These are phyloP conservation scores for Wickerhamiella sorbophila DNA, from an alignment of 805 yeast species.

Conservation along the genomic window DNA sequence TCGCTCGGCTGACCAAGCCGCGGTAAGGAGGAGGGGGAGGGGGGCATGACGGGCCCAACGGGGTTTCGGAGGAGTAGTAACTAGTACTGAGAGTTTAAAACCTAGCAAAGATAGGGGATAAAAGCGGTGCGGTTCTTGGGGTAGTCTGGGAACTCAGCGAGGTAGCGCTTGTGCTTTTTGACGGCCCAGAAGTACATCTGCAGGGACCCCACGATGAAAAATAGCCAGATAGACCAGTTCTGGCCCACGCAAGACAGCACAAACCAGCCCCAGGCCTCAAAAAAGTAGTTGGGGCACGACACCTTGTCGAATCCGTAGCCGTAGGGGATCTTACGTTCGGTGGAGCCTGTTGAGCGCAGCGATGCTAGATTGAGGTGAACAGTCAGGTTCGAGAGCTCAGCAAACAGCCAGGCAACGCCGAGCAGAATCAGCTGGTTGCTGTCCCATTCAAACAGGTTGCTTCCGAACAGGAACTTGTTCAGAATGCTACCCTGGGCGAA, in stretches of 20 bases:
- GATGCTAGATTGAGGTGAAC: slow-evolving; percentile 51
- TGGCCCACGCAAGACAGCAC: slow-evolving; percentile 55
- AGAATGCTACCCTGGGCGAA: slow-evolving; percentile 13
- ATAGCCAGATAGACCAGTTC: slow-evolving; percentile 63
- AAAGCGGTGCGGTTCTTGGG: slow-evolving; percentile 66
- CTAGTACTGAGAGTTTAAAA: too few relatives aligned
- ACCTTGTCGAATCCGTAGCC: slow-evolving; percentile 75
- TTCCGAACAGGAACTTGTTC: slow-evolving; percentile 18
- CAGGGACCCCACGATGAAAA: slow-evolving; percentile 50
- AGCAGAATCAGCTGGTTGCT: slow-evolving; percentile 11
- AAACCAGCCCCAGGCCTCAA: slow-evolving; percentile 70
- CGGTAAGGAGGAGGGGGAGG: too few relatives aligned
- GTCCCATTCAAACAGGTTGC: slow-evolving; percentile 7
- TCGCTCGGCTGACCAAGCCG: too few relatives aligned
- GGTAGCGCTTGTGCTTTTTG: slow-evolving; percentile 61
- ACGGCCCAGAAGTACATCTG: slow-evolving; percentile 92
- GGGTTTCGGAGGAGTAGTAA: too few relatives aligned
- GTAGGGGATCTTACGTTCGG: slow-evolving; percentile 53
- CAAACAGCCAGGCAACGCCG: slow-evolving; percentile 26
- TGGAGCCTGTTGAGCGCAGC: slow-evolving; percentile 42
- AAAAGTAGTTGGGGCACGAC: slow-evolving; percentile 90
- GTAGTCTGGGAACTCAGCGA: slow-evolving; percentile 61
- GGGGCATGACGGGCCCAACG: too few relatives aligned
- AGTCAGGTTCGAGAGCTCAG: slow-evolving; percentile 58
- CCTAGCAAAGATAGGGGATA: slow-evolving; percentile 57